Base-by-base conservation (phyloP, 2,329 filamentous ascomycete genomes). In the Parastagonospora nodorum region DNA sequence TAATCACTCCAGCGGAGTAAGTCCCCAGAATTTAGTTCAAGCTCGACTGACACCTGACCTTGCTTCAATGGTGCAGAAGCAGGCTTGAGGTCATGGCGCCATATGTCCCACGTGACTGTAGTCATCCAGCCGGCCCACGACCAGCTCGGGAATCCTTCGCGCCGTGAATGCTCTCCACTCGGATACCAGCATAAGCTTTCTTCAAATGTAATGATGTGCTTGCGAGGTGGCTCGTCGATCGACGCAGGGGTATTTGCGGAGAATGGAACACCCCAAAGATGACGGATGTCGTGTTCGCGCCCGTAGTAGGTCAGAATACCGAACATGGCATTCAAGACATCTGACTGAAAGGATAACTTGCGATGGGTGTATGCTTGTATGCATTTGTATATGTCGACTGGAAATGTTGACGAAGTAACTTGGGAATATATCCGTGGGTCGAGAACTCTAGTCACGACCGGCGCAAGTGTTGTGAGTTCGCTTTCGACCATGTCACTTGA, bases 91-190 rank as follows among this genome's bases (percentile, higher is more conserved):
- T 37, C 27, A 5, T 8, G 29, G 28, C 32, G 28, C 32, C 15
- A 24, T 6, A 6, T n/a, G 14, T 9, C 8, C 32, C 31, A 46
- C 4, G 8, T n/a, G 15, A 46, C 15, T 19, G n/a, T 15, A 12
- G n/a, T 15, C 10, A 11, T 11, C 44, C 44, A 46, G 15, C 44
- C 44, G 2, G 36, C 12, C 35, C 36, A 47, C 8, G 36, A 47
- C 44, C 36, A 47, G 12, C 27, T 40, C 16, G 44, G 44, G n/a
- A 47, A 47, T n/a, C 44, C 44, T 41, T 47, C 28, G n/a, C 44
- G 44, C n/a, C 36, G 44, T 8, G 9, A 19, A 9, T 15, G 28
- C 4, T 5, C 4, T 12, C 28, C 28, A 9, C n/a, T 12, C 4
- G 35, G 12, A 11, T 27, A 32, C 37, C 36, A 47, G 8, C 27